Conservation (phyloP, 345 rosid genomes). For the Dimocarpus longan region DNA sequence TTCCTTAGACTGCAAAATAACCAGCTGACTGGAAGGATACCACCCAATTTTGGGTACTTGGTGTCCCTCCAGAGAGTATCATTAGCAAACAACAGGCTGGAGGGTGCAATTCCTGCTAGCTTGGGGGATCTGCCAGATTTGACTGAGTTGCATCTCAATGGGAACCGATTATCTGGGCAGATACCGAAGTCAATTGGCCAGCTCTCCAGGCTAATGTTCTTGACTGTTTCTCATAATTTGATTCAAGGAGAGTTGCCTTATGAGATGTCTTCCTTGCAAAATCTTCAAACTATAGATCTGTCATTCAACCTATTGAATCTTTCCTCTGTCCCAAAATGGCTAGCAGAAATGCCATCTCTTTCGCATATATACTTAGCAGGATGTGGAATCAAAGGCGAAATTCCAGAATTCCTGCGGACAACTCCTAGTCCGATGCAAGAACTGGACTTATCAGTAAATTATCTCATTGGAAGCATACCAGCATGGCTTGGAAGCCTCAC, state of each 20-base stretch:
- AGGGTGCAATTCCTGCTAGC: conserved; percentile 49
- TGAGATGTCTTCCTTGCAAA: conserved; percentile 43
- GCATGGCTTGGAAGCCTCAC: conserved; percentile 55
- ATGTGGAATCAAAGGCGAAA: conserved; percentile 48
- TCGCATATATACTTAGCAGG: conserved; percentile 46
- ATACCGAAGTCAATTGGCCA: conserved; percentile 43
- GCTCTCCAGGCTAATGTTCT: conserved; percentile 42
- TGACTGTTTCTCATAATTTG: conserved; percentile 40
- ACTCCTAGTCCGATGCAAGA: conserved; percentile 54
- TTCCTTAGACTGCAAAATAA: conserved; percentile 53
- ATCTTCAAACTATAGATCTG: conserved; percentile 52
- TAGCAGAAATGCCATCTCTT: conserved; percentile 48
- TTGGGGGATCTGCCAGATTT: conserved; percentile 46
- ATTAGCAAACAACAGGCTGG: conserved; percentile 46
- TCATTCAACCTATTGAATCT: conserved; percentile 52
- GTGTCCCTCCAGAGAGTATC: conserved; percentile 53
- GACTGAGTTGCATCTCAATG: conserved; percentile 49
- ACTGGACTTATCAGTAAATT: conserved; percentile 50
- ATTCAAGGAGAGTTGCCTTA: conserved; percentile 48
- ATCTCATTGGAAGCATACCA: conserved; percentile 43
- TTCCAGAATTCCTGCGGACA: conserved; percentile 41
- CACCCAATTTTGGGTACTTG: conserved; percentile 35
- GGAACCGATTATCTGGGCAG: conserved; percentile 40
- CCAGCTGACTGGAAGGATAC: conserved; percentile 41
- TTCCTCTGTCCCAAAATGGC: conserved; percentile 43